Evolutionary conservation across 352 stramenopile species (phyloP), one percentile per base, ranked within the genome.

Genomic region (Globisporangium perplexum): DNA sequence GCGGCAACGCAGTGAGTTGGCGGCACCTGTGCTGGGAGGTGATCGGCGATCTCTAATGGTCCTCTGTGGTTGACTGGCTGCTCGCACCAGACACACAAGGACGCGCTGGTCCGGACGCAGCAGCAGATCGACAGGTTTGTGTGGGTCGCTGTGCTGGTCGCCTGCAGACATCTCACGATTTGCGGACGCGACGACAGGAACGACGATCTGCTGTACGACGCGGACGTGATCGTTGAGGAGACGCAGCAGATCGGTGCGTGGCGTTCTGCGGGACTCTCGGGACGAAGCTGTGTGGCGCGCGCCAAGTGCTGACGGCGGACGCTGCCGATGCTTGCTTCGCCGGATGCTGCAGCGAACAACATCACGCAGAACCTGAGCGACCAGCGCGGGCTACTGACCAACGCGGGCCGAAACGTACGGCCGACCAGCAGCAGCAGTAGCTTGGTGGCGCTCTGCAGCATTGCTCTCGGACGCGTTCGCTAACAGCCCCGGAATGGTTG

Each of bases 391-490:
- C 77, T 88, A 39, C 68, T 93, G 45, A 70, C 63, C 23, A 84
- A 87, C 50, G 80, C 86, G 15, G 63, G 74, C 63, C 71, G 61
- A 22, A 93, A 93, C 48, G 83, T 88, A 69, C 53, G 73, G 63
- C 28, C 0, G 26, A 39, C n/a, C 14, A n/a, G 14, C n/a, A n/a
- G n/a, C n/a, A n/a, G n/a, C n/a, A n/a, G n/a, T n/a, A n/a, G n/a
- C n/a, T n/a, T n/a, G n/a, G n/a, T n/a, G n/a, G n/a, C n/a, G n/a
- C n/a, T n/a, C n/a, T n/a, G n/a, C n/a, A n/a, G n/a, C 28, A 1
- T 35, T 20, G 10, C 46, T 20, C 35, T 48, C 31, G 26, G 1
- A n/a, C 1, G 35, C 18, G 22, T 30, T 38, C 18, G 46, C 31
- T 39, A 7, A n/a, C n/a, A n/a, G n/a, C n/a, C n/a, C n/a, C n/a